A percentile compares a stretch with the other conserved stretches of the same genome.
Conservation (phyloP, 2,329 filamentous ascomycete species). For the Sporothrix pseudoabietina region DNA sequence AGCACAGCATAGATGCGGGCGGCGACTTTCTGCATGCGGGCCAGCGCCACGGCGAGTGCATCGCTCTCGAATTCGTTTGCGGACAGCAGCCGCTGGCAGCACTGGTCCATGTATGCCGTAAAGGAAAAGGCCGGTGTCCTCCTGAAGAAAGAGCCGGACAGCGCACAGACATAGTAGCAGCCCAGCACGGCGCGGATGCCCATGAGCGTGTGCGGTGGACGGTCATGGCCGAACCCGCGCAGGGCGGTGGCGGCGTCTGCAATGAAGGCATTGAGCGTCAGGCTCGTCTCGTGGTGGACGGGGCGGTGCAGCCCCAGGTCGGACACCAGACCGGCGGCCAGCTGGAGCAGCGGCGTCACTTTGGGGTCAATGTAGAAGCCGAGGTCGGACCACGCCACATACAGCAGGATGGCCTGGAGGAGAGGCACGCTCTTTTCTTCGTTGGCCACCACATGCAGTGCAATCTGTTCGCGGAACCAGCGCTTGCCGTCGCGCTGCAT, state of each 20-base stretch:
- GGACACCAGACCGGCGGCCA: conserved; percentile 45
- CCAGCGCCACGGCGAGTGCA: conserved; percentile 40
- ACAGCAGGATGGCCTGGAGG: conserved; percentile 46
- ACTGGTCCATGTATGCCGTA: conserved; percentile 42
- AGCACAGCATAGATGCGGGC: conserved; percentile 40
- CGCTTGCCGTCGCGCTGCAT: conserved; percentile 41
- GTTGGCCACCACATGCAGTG: conserved; percentile 44
- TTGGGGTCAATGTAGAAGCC: conserved; percentile 45
- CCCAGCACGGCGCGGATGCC: conserved; percentile 48
- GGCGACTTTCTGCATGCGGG: conserved; percentile 43
- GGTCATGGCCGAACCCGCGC: conserved; percentile 28
- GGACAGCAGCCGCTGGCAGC: conserved; percentile 40
- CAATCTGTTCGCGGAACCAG: conserved; percentile 45
- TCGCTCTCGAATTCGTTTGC: conserved; percentile 42
- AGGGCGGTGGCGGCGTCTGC: conserved; percentile 41
- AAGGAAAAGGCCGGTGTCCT: conserved; percentile 41
- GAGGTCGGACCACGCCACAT: conserved; percentile 47
- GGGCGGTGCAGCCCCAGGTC: conserved; percentile 45
- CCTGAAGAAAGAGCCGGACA: conserved; percentile 43
- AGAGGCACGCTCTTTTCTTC: conserved; percentile 44
- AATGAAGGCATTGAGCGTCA: conserved; percentile 40
- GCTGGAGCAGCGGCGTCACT: conserved; percentile 45
- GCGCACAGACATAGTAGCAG: conserved; percentile 44
- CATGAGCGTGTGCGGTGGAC: conserved; percentile 39
- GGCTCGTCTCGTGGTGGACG: conserved; percentile 33